Percentiles rank a stretch among this genome's conserved stretches.
phyloP scores from a whole-genome alignment of 805 yeast genomes.

The Blastobotrys chiropterorum region DNA sequence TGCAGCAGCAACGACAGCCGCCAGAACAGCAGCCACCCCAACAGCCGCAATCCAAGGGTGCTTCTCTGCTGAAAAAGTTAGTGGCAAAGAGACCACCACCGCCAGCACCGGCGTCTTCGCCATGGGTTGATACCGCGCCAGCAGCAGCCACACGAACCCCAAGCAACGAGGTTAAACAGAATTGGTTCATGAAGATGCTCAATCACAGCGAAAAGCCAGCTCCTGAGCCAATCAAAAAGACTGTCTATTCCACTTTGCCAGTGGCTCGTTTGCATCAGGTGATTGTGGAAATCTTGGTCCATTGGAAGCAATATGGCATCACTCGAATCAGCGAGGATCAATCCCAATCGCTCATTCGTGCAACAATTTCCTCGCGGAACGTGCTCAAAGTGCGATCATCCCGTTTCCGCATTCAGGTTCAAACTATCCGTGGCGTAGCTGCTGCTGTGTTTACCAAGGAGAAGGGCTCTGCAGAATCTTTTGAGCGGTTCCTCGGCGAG shows the following conservation, averaged over 20 bases:
- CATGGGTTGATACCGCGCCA: neutral
- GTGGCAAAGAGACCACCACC: neutral
- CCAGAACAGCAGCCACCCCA: neutral
- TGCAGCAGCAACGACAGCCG: neutral
- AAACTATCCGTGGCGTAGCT: slow-evolving; percentile 13
- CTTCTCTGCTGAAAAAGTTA: neutral
- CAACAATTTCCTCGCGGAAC: slow-evolving; percentile 29
- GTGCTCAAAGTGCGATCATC: slow-evolving; percentile 30
- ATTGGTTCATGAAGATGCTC: slow-evolving; percentile 34
- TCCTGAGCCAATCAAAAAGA: slow-evolving; percentile 14
- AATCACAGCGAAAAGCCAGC: slow-evolving; percentile 5
- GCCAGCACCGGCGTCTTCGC: neutral
- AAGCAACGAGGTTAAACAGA: slow-evolving; percentile 20
- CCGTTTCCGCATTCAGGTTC: slow-evolving; percentile 22
- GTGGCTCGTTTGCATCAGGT: slow-evolving; percentile 26
- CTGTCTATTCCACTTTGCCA: slow-evolving; percentile 24
- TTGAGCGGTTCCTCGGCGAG: slow-evolving; percentile 26
- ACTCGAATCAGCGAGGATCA: slow-evolving; percentile 25
- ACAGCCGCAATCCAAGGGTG: neutral
- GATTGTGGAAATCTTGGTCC: slow-evolving; percentile 27
- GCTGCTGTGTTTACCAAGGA: slow-evolving; percentile 24
- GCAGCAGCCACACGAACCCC: neutral
- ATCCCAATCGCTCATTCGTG: slow-evolving; percentile 25
- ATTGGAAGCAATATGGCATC: slow-evolving; percentile 35
- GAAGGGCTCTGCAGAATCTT: slow-evolving; percentile 28